Percentiles rank a stretch among this genome's conserved stretches.
Evolutionary conservation across 169 alveolate genomes (phyloP).

Genomic region (Cryptosporidium felis): DNA sequence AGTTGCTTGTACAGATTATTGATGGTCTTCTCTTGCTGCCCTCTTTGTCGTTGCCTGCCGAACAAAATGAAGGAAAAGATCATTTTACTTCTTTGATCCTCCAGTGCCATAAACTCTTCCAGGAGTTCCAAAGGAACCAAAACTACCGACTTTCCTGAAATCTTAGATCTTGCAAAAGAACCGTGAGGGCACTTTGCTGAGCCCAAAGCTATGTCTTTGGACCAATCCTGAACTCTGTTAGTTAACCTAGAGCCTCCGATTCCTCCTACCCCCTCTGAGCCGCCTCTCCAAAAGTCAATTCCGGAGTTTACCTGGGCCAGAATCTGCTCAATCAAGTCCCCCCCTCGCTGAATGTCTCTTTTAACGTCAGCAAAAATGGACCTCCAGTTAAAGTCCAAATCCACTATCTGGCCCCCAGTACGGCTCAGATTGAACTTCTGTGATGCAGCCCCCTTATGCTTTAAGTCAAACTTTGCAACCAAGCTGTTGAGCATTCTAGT

Average conservation of each 20-base stretch:
- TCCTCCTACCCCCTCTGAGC: background rate
- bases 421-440: too few species aligned
- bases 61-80: constrained; percentile 28
- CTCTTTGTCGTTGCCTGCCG: background rate
- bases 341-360: constrained; percentile 41
- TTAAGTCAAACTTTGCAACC: constrained; percentile 29
- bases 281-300: background rate
- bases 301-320: background rate
- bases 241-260: background rate
- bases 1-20: constrained; percentile 2
- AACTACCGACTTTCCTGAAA: background rate
- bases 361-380: constrained; percentile 35
- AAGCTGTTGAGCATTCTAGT: constrained; percentile 42
- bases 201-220: constrained; percentile 58
- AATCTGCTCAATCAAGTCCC: background rate
- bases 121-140: constrained; percentile 21
- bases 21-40: background rate
- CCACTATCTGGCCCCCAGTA: background rate
- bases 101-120: constrained; percentile 16
- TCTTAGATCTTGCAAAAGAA: constrained; percentile 12
- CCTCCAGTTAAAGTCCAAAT: constrained; percentile 46
- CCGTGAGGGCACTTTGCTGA: constrained; percentile 63
- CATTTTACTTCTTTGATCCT: constrained; percentile 24
- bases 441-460: background rate
- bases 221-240: constrained; percentile 43